Percentiles rank a stretch among this genome's conserved stretches.
phyloP scores from a whole-genome alignment of 2,329 filamentous ascomycete genomes.

The Stagonosporopsis chrysanthemi region DNA sequence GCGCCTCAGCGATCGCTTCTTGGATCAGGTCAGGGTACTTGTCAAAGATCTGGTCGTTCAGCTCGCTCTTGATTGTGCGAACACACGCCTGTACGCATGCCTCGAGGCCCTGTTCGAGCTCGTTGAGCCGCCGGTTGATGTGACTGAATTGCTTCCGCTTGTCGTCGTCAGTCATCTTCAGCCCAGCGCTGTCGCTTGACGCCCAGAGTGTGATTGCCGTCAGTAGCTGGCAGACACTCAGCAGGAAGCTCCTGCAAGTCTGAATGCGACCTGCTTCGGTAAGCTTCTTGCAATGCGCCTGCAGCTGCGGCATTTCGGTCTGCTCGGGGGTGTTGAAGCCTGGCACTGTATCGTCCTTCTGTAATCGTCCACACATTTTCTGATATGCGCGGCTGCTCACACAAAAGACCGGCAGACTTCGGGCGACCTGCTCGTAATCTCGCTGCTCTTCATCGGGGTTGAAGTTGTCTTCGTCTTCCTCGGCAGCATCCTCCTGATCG shows the following conservation, averaged over 20 bases:
- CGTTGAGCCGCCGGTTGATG: conserved; percentile 49
- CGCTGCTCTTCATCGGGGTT: conserved; percentile 62
- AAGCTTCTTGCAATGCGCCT: conserved; percentile 65
- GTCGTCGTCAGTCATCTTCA: conserved; percentile 52
- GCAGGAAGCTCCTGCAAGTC: conserved; percentile 60
- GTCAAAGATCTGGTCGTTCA: conserved; percentile 57
- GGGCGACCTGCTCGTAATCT: conserved; percentile 66
- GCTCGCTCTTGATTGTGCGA: conserved; percentile 49
- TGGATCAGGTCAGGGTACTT: conserved; percentile 52
- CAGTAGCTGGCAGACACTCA: conserved; percentile 59
- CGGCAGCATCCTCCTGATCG: conserved; percentile 62
- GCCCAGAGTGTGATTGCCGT: conserved; percentile 63
- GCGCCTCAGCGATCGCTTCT: conserved; percentile 50
- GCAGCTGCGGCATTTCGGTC: conserved; percentile 65
- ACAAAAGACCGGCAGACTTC: conserved; percentile 68
- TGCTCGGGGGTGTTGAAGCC: conserved; percentile 63
- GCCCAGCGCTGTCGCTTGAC: conserved; percentile 52
- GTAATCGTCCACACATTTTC: conserved; percentile 63
- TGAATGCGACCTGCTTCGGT: conserved; percentile 60
- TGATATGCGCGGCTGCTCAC: conserved; percentile 70
- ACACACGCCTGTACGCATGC: conserved; percentile 50
- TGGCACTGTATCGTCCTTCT: conserved; percentile 59
- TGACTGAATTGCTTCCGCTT: conserved; percentile 51
- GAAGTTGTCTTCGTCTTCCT: conserved; percentile 63
- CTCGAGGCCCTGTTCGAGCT: conserved; percentile 54